Evolutionary conservation across 208 protist genomes (phyloP).

Genomic region (Trypanosoma scelopori): DNA sequence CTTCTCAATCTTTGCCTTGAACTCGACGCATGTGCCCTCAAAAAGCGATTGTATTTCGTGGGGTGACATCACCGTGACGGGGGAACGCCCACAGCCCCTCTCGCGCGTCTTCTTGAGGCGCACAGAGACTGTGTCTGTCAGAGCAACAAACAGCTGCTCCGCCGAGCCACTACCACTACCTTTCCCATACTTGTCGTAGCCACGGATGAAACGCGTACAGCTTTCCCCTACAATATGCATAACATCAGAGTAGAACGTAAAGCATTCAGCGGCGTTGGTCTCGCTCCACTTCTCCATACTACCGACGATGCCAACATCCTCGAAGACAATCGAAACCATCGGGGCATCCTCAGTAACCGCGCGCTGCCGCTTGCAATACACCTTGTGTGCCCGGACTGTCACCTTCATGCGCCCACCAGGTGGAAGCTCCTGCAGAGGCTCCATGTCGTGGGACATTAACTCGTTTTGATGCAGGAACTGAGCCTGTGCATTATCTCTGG

Average conservation of each 20-base stretch:
- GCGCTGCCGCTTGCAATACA: conserved; percentile 38
- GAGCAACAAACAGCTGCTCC: conserved; percentile 36
- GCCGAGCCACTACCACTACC: neutral
- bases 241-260: conserved; percentile 36
- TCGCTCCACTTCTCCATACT: neutral
- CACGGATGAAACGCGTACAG: conserved; percentile 46
- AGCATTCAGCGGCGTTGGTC: neutral
- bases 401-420: conserved; percentile 29
- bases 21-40: conserved; percentile 75
- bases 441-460: conserved; percentile 41
- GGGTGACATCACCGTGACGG: conserved; percentile 35
- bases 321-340: conserved; percentile 33
- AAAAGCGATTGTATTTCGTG: conserved; percentile 48
- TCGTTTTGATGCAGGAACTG: conserved; percentile 19
- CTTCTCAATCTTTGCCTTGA: conserved; percentile 46
- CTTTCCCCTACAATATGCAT: conserved; percentile 48
- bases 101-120: conserved; percentile 60
- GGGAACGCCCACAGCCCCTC: conserved; percentile 8
- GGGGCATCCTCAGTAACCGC: neutral
- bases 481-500: conserved; percentile 4
- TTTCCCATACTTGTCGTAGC: conserved; percentile 21
- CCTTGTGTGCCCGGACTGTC: conserved; percentile 57
- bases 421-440: conserved; percentile 17
- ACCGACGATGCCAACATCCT: conserved; percentile 45
- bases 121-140: conserved; percentile 67